Base-by-base conservation (phyloP, 345 rosid genomes). In the Gossypium herbaceum region DNA sequence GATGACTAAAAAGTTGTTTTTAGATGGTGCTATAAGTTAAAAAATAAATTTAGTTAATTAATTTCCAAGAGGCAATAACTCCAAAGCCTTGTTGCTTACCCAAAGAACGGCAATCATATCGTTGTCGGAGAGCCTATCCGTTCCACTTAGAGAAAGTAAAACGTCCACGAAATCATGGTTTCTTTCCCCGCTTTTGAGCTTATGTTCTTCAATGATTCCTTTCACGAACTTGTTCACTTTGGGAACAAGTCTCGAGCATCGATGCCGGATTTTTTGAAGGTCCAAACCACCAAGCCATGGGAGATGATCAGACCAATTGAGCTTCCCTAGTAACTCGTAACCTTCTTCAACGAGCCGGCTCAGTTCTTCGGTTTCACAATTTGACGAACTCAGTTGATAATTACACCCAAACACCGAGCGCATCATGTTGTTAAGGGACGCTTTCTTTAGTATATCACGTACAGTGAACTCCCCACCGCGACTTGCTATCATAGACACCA, bases 81-180 rank as follows among this genome's bases (percentile, higher is more conserved):
- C 51, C 12, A 41, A 17, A 41, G 17, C 7, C 11, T n/a, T 17
- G 6, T 61, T 75, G 51, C 85, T 73, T 81, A 91, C 96, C 96
- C 96, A 91, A 16, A 91, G 87, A 73, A 91, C 91, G 41, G 96
- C 91, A 64, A 91, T 82, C 83, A 87, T 91, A 64, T 91, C 93
- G 9, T 85, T 60, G 56, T 91, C 88, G 9, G 85, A 70, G 74
- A 89, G 72, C 62, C 68, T 82, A n/a, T 89, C 96, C 9, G 82
- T 71, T 15, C 85, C 93, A 47, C 84, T 75, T 1, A 89, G 90
- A 1, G 90, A 86, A 75, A 87, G 84, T 77, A 91, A 51, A 68
- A 91, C 93, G 66, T 84, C 90, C 16, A 91, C 95, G 74, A 91
- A 91, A 82, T 91, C 93, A 39, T 80, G 79, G 70, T 75, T 71